Evolutionary conservation across 2,329 filamentous ascomycete species (phyloP), one percentile per base, ranked within the genome.

Genomic region (Fusarium odoratissimum): DNA sequence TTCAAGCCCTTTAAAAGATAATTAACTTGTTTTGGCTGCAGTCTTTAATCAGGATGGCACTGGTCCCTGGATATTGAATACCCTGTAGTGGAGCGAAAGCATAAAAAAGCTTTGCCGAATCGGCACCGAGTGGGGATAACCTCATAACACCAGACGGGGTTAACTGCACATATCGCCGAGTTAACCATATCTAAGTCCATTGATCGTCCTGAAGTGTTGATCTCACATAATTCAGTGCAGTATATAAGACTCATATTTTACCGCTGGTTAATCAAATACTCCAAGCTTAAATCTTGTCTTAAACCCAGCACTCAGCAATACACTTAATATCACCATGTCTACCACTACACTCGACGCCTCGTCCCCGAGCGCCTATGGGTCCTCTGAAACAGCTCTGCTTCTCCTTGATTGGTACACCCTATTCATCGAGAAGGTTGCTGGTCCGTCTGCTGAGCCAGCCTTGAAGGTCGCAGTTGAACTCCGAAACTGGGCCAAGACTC

Each of bases 51-150:
- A 6, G 13, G 6, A 11, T 16, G n/a, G 8, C 38, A 40, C 12
- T 41, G 12, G 12, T 44, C 23, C 3, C 6, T 7, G 4, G 21
- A 23, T 48, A 12, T 17, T 14, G 30, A 3, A 0, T 56, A 44
- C 37, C 52, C 52, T 33, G 12, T 8, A 56, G 52, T 14, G 37
- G 12, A 2, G n/a, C 16, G 1, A 14, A 5, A 8, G 11, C 1
- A 6, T 6, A 4, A 3, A 25, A 16, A 52, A 1, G 5, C 0
- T 1, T 33, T 51, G 56, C 60, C 60, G 60, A 64, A 13, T 51
- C 56, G 60, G 60, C 56, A 61, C 60, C 60, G 60, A 64, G 16
- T 42, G 56, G 60, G 30, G 60, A 64, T 61, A 61, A 30, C 44
- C 23, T 25, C 37, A n/a, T 64, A 49, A 61, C 37, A 17, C 60